A percentile compares a stretch with the other conserved stretches of the same genome.
Evolutionary conservation across 805 yeast species (phyloP).

Genomic region (Lachancea mirantina): DNA sequence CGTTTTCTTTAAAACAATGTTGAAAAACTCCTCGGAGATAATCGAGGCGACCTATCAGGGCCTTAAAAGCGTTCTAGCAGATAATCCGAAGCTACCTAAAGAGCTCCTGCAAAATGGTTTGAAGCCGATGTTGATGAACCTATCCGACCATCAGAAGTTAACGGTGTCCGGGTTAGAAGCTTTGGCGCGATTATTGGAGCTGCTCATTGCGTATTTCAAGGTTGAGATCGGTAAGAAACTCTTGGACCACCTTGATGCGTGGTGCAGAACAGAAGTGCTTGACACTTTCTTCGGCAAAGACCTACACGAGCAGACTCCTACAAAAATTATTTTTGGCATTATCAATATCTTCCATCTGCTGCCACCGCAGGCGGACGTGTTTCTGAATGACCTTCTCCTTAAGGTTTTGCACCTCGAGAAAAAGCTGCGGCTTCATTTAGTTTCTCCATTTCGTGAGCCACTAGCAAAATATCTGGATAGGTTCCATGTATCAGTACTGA

Average conservation of each 20-base stretch:
- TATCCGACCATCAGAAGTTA: conserved; percentile 86
- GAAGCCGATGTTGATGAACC: conserved; percentile 90
- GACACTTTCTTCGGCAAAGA: conserved; percentile 74
- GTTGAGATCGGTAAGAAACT: conserved; percentile 94
- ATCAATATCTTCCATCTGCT: conserved; percentile 84
- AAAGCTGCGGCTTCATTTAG: conserved; percentile 73
- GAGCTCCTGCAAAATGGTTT: conserved; percentile 92
- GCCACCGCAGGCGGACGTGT: conserved; percentile 88
- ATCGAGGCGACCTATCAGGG: conserved; percentile 93
- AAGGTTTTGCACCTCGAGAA: conserved; percentile 75
- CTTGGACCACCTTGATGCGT: conserved; percentile 87
- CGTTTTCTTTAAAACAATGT: conserved; percentile 88
- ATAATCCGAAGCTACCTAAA: conserved; percentile 83
- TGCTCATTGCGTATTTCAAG: conserved; percentile 85
- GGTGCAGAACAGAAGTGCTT: conserved; percentile 82
- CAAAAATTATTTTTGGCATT: conserved; percentile 83
- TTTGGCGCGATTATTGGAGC: conserved; percentile 73
- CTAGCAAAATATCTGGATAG: conserved; percentile 79
- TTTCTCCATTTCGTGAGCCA: conserved; percentile 88
- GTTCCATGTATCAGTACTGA: conserved; percentile 67
- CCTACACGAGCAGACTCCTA: conserved; percentile 69
- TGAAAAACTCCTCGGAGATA: conserved; percentile 76
- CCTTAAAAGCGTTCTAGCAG: conserved; percentile 71
- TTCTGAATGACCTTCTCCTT: conserved; percentile 77
- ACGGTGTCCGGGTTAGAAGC: conserved; percentile 90